These are phyloP conservation scores for Saksenaea vasiformis DNA, from an alignment of 371 early-diverging fungal genomes.

Conservation along the genomic window DNA sequence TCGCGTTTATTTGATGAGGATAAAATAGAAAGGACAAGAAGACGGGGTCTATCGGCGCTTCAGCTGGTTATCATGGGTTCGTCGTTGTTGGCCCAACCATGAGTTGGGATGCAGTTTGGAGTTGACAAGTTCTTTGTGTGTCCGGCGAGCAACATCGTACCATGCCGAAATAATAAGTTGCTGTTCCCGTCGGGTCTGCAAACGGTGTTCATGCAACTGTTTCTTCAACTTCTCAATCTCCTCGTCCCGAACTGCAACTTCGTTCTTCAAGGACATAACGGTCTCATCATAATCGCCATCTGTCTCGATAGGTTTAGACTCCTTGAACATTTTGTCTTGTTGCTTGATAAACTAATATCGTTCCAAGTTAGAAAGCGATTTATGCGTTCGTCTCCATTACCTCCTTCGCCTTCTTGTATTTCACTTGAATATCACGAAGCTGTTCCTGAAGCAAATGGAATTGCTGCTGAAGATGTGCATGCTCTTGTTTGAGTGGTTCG, in stretches of 20 bases:
- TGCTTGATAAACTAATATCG: slow-evolving; percentile 41
- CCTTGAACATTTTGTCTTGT: slow-evolving; percentile 60
- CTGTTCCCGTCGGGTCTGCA: slow-evolving; percentile 68
- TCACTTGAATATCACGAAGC: slow-evolving; percentile 54
- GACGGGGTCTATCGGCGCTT: slow-evolving; percentile 42
- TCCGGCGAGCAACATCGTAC: slow-evolving; percentile 63
- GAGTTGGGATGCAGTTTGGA: slow-evolving; percentile 59
- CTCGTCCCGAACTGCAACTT: slow-evolving; percentile 61
- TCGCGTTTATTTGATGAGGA: background rate
- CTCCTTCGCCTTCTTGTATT: slow-evolving; percentile 77
- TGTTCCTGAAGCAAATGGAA: slow-evolving; percentile 62
- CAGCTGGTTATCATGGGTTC: slow-evolving; percentile 57
- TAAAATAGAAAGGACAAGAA: background rate
- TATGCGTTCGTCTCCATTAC: slow-evolving; percentile 28
- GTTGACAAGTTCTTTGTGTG: slow-evolving; percentile 47
- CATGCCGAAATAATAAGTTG: slow-evolving; percentile 76
- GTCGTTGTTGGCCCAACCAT: slow-evolving; percentile 76
- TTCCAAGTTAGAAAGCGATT: background rate
- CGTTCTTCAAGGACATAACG: slow-evolving; percentile 66
- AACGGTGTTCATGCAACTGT: slow-evolving; percentile 60
- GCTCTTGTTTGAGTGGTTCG: slow-evolving; percentile 58
- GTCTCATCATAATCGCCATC: slow-evolving; percentile 65
- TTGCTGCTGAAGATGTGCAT: slow-evolving; percentile 57
- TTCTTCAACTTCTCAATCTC: slow-evolving; percentile 70
- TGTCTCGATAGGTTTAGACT: slow-evolving; percentile 17